Evolutionary conservation across 2,329 filamentous ascomycete species (phyloP), one percentile per base, ranked within the genome.

Genomic region (Amphichorda felina): DNA sequence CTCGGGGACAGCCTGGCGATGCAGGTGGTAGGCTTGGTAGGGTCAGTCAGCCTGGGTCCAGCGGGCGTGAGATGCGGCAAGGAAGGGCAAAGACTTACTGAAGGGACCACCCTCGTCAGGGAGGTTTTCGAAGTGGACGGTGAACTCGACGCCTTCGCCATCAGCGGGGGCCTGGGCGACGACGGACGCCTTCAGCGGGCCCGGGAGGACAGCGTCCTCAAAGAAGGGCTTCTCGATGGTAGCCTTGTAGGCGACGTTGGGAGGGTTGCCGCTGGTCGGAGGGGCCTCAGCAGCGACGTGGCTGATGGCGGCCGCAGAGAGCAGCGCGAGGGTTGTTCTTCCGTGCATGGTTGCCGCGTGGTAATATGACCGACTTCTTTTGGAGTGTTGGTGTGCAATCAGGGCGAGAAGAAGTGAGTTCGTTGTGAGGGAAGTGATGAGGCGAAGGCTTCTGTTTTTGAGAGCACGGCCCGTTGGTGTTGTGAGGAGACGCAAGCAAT

Each of bases 1-100:
- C 17, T 52, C 54, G 5, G 76, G 71, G 9, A 86, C 77, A 8
- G 75, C 73, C 14, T 62, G 48, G 35, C 68, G 70, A 56, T 89
- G 83, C 44, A 89, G 62, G 53, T 88, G 82, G 61, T 86, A 88
- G 40, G 64, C 80, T 82, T 8, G 24, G 49, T 8, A 25, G 14
- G 16, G n/a, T 14, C n/a, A 19, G 16, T 19, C 16, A 16, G 21
- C 21, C 6, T 10, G 21, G 10, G 10, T 18, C 3, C 15, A 19
- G 29, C 15, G 15, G n/a, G 27, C n/a, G 27, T 8, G 10, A 16
- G 8, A 31, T 31, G 29, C 15, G 16, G 4, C 10, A 8, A 4
- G 29, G 14, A 17, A 37, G 8, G 40, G 34, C 17, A 21, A 28
- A 7, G 29, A 64, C 70, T 47, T 60, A 80, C 75, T 49, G 59